A percentile compares a stretch with the other conserved stretches of the same genome.
Evolutionary conservation across 148 eudicot species (phyloP).

Genomic region (Silene conica): DNA sequence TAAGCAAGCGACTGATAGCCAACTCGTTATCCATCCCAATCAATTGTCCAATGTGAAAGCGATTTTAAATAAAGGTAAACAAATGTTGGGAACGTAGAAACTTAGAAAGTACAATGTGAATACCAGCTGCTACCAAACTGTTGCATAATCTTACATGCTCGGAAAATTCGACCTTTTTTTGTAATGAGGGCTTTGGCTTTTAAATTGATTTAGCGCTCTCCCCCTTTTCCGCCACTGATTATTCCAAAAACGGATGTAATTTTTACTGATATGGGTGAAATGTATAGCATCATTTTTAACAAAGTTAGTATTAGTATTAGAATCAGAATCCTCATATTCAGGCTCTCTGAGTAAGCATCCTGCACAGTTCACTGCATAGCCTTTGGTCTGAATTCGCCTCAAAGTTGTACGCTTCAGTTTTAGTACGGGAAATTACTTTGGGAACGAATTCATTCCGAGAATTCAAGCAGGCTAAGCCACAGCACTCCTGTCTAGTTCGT

Average conservation of each 20-base stretch:
- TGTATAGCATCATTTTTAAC: background rate
- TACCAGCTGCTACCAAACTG: no score
- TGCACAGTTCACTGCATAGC: background rate
- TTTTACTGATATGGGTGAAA: background rate
- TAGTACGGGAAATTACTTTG: background rate
- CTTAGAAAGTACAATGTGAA: no score
- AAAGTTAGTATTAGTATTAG: background rate
- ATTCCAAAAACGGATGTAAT: background rate
- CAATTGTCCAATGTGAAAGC: no score
- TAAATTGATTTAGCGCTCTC: no score
- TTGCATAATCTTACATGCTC: no score
- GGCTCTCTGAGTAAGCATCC: background rate
- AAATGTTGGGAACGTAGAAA: no score
- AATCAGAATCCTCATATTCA: background rate
- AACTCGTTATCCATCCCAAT: no score
- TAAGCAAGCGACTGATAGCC: no score
- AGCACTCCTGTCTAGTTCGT: constrained; percentile 1
- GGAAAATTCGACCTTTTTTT: no score
- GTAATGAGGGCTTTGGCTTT: no score
- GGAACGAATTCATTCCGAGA: background rate
- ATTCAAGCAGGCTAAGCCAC: background rate
- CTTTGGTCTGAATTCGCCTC: background rate
- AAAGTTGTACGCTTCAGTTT: background rate
- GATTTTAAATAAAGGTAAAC: no score
- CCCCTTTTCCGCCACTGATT: no score